Base-by-base conservation (phyloP, 1,139 yeast genomes). In the Pichia inconspicua region DNA sequence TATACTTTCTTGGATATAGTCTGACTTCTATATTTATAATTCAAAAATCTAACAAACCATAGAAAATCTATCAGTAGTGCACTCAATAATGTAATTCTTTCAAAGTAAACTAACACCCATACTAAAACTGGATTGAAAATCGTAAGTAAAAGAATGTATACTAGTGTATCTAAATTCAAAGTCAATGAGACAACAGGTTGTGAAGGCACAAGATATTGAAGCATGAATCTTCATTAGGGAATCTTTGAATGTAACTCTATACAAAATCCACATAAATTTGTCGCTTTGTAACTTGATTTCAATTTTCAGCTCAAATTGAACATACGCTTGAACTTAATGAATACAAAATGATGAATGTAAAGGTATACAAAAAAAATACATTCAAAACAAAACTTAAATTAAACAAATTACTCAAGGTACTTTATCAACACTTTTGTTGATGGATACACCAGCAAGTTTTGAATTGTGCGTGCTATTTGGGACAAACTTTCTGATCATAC, bases 401-500 rank as follows among this genome's bases (percentile, higher is more conserved):
- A 5, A 22, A 5, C 11, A 17, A n/a, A 15, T n/a, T n/a, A 22
- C 8, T 22, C 25, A 39, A 25, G 41, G 32, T 4, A 55, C 62
- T 52, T 63, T 64, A 44, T 63, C 59, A 12, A 65, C 67, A 51
- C 66, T 61, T 47, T 61, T 63, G 49, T 64, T 63, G 43, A 65
- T 74, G 47, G 73, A 76, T 30, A 84, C 79, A 37, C 86, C 87
- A 44, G 78, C 75, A 43, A 84, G 57, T 65, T 86, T 86, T 58
- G 84, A 89, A 52, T 73, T 77, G 62, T 92, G 90, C 30, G 78
- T 69, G 25, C 76, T 66, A 40, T 86, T 81, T 3, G 97, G 92
- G 48, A 76, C 82, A 77, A 89, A 82, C 64, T 85, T 84, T 57
- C 96, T 74, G 25, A 88, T 83, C 53, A 87, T 80, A 58, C 95